These are phyloP conservation scores for Lasiosphaeria ovina DNA, from an alignment of 495 filamentous ascomycete genomes.

Conservation along the genomic window DNA sequence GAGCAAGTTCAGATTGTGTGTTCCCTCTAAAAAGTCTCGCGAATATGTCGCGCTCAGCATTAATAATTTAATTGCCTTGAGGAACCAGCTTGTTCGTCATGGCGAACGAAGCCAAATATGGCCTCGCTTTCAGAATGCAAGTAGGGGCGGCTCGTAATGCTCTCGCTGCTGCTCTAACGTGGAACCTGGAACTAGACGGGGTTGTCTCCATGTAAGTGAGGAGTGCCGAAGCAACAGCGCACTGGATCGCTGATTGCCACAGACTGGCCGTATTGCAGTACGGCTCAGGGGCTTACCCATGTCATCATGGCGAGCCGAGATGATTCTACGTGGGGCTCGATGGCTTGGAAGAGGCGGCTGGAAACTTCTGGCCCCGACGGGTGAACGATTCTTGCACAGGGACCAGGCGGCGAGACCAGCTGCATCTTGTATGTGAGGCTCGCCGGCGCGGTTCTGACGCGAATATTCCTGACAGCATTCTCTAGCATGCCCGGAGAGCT, in stretches of 20 bases:
- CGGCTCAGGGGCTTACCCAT: background rate
- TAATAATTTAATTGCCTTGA: background rate
- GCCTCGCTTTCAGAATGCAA: background rate
- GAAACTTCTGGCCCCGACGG: background rate
- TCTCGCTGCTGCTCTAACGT: background rate
- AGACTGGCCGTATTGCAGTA: slow-evolving; percentile 1
- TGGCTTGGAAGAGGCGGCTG: background rate
- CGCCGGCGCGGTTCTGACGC: background rate
- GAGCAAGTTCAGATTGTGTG: slow-evolving; percentile 1
- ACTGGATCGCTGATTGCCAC: background rate
- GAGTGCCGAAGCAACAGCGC: background rate
- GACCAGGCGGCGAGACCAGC: background rate
- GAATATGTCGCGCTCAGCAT: background rate
- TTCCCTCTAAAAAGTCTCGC: background rate
- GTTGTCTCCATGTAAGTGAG: background rate
- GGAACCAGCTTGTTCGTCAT: background rate
- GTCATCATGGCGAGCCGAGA: background rate
- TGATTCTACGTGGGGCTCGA: background rate
- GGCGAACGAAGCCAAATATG: background rate
- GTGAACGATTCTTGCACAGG: background rate
- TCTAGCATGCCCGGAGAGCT: background rate
- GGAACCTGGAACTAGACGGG: background rate
- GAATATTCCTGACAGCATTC: background rate
- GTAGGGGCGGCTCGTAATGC: background rate
- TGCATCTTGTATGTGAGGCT: background rate